Evolutionary conservation across 345 rosid genomes (phyloP).

Genomic region (Geranium brycei): DNA sequence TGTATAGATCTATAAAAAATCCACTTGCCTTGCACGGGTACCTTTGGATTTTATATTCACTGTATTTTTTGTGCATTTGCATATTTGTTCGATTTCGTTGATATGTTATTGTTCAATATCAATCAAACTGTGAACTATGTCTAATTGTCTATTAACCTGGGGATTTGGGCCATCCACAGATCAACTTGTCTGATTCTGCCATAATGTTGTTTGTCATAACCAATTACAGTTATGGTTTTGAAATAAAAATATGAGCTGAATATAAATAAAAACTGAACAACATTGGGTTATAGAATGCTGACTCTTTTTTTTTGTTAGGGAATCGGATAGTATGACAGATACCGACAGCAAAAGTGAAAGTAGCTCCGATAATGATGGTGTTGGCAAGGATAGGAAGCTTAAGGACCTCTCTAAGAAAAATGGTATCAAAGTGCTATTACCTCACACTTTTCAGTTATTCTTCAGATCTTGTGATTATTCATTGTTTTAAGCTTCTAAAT

Average conservation of each 20-base stretch:
- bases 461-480: not conserved
- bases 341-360: constrained; percentile 33
- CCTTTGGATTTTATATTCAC: too few relatives aligned
- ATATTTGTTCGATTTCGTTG: not conserved
- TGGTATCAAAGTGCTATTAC: constrained; percentile 24
- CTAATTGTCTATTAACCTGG: too few relatives aligned
- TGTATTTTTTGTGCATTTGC: not conserved
- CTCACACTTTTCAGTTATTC: not conserved
- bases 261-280: too few relatives aligned
- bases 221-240: not conserved
- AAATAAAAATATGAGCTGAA: not conserved
- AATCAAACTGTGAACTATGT: not conserved
- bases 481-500: not conserved
- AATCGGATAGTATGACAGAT: constrained; percentile 43
- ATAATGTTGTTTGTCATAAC: too few relatives aligned
- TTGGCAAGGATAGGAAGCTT: constrained; percentile 28
- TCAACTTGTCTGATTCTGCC: not conserved
- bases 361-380: constrained; percentile 29
- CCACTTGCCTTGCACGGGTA: too few relatives aligned
- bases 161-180: not conserved
- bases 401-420: constrained; percentile 29
- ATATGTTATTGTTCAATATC: not conserved
- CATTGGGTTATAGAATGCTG: not conserved
- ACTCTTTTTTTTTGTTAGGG: constrained; percentile 30
- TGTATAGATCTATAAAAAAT: too few relatives aligned